Base-by-base conservation (phyloP, 2,329 filamentous ascomycete genomes). In the Tolypocladium endophyticum region DNA sequence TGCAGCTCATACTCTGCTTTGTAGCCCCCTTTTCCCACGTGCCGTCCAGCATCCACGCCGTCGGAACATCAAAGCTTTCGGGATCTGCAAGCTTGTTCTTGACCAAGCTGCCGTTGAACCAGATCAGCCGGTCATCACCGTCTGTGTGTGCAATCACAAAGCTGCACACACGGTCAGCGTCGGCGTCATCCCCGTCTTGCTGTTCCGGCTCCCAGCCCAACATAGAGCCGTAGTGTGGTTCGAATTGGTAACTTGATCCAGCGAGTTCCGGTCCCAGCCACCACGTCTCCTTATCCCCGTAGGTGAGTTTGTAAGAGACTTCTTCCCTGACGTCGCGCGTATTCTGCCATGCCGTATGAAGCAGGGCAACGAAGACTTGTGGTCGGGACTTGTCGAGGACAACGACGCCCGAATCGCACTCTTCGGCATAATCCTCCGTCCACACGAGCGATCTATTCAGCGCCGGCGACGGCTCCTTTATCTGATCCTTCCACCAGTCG, bases 201-300 rank as follows among this genome's bases (percentile, higher is more conserved):
- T 58, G 30, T 0, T 62, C 59, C 38, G 61, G 55, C 38, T 64
- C 59, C 71, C 73, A 73, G 0, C 77, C 77, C 0, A 75, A 62
- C 9, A 78, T 74, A 2, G 73, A 70, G 1, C 71, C 76, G 55
- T 79, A 78, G 56, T 76, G 73, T 36, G 64, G 59, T 7, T 76
- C 74, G 60, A 79, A 77, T 2, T 68, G 65, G 57, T 78, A 78
- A 0, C 56, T 61, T 0, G 73, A 69, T 4, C 71, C 72, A 3
- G 71, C 69, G 1, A 77, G 67, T 60, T 79, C 77, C 9, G 77
- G 68, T 0, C 76, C 76, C 28, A 79, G 67, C 77, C 76, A 79
- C 69, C 72, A 79, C 0, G 70, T 75, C 62, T 79, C 77, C 62
- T 79, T 79, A 43, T 79, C 77, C 0, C 77, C 77, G 28, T 79